Evolutionary conservation across 345 rosid genomes (phyloP), one percentile per base, ranked within the genome.

Genomic region (Clausena lansium): DNA sequence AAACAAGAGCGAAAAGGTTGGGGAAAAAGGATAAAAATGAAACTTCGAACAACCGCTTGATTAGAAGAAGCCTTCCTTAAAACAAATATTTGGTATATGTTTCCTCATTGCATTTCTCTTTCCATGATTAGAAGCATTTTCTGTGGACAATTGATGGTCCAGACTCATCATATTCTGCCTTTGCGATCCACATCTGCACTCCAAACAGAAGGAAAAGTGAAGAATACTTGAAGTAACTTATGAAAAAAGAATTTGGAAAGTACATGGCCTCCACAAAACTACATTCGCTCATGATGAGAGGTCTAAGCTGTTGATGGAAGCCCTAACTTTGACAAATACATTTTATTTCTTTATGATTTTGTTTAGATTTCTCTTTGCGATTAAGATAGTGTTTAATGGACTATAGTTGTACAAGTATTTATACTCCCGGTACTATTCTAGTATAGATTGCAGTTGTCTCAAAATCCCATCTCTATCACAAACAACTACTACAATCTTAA

Each of bases 111-210:
- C 57, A 67, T 74, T 47, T 69, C 68, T 65, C 74, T 74, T 77
- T 67, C 68, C 64, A 45, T 35, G 65, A 66, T 83, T 82, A 89
- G 83, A 89, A 89, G 87, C 93, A 89, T 84, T 89, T 89, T 87
- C 93, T 86, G 85, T 89, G 93, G 61, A 89, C 91, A 81, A 89
- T 88, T 52, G 91, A 85, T 73, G 93, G 91, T 52, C 93, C 93
- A 0, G 91, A 86, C 75, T 89, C 93, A 55, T 89, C 91, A 61
- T 88, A 88, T 59, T 89, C 93, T 6, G 93, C 91, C 89, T 89
- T 89, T 28, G 91, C 84, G 73, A 86, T 89, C 91, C 93, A 88
- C 93, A 89, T 89, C 91, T 89, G 88, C 91, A 86, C 79, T 54
- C 79, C 28, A 71, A 74, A 74, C 70, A n/a, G 36, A 66, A 70